A percentile compares a stretch with the other conserved stretches of the same genome.
Evolutionary conservation across 495 filamentous ascomycete species (phyloP).

Genomic region (Daldinia loculata): DNA sequence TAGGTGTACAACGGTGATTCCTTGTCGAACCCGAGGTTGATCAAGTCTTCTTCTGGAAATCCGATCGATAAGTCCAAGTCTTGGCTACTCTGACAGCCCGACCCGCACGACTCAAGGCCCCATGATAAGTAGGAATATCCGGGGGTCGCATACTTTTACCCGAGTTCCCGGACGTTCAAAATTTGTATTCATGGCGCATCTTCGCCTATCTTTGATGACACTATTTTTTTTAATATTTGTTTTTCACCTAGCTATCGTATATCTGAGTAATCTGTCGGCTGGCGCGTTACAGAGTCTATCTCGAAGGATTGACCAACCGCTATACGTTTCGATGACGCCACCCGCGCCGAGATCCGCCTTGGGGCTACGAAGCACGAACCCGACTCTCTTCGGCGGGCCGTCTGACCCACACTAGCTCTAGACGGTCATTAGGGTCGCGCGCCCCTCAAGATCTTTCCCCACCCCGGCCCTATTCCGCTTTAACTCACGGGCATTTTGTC

Average conservation of each 20-base stretch:
- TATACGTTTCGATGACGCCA: slow-evolving; percentile 28
- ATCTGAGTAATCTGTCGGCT: background rate
- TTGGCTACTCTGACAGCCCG: slow-evolving; percentile 21
- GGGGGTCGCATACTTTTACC: slow-evolving; percentile 29
- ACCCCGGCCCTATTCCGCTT: slow-evolving; percentile 11
- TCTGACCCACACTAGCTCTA: slow-evolving; percentile 35
- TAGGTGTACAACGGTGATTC: slow-evolving; percentile 25
- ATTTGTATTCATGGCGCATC: slow-evolving; percentile 4
- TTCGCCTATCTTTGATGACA: slow-evolving; percentile 19
- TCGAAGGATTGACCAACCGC: slow-evolving; percentile 1
- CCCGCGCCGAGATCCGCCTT: slow-evolving; percentile 33
- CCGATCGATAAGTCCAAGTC: slow-evolving; percentile 28
- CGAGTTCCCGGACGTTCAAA: slow-evolving; percentile 35
- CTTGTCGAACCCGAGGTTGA: slow-evolving; percentile 13
- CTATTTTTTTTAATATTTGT: background rate
- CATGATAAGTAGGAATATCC: slow-evolving; percentile 14
- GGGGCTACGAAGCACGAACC: slow-evolving; percentile 17
- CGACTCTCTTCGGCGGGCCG: slow-evolving; percentile 40
- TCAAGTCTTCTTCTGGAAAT: slow-evolving; percentile 16
- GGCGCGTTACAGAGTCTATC: slow-evolving; percentile 6
- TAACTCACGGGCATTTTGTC: slow-evolving; percentile 1
- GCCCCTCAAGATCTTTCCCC: slow-evolving; percentile 6
- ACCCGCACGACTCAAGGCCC: slow-evolving; percentile 26
- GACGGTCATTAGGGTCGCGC: background rate
- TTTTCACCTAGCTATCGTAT: background rate